Evolutionary conservation across 768 basidiomycete genomes (phyloP).

Genomic region (Amanita polypyramis): DNA sequence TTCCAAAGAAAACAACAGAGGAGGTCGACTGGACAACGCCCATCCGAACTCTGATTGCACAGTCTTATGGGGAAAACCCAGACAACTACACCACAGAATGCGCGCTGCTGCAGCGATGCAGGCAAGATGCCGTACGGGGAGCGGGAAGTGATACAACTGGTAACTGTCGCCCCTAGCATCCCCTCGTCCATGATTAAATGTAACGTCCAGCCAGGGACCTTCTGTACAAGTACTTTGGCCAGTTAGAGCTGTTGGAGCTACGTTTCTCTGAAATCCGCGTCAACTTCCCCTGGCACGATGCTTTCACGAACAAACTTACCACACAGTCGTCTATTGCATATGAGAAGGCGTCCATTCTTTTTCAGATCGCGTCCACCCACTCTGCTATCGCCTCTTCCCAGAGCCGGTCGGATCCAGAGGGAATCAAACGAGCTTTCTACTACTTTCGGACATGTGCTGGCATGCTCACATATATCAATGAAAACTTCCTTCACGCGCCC

Average conservation of each 20-base stretch:
- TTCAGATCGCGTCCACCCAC: constrained; percentile 91
- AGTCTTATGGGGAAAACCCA: constrained; percentile 90
- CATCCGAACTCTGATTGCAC: constrained; percentile 75
- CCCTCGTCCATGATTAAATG: constrained; percentile 1
- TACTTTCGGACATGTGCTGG: constrained; percentile 86
- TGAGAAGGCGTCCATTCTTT: constrained; percentile 96
- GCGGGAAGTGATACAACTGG: constrained; percentile 96
- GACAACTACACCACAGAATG: constrained; percentile 83
- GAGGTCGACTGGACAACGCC: constrained; percentile 95
- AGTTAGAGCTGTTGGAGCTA: constrained; percentile 92
- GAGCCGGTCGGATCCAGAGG: constrained; percentile 82
- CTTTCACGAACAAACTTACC: constrained; percentile 88
- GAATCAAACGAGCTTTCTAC: constrained; percentile 87
- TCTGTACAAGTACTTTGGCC: constrained; percentile 98
- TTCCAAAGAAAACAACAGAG: constrained; percentile 90
- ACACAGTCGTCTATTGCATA: constrained; percentile 95
- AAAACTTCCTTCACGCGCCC: constrained; percentile 97
- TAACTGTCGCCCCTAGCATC: constrained; percentile 21
- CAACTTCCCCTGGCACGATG: constrained; percentile 94
- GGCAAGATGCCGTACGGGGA: constrained; percentile 93
- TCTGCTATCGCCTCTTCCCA: constrained; percentile 84
- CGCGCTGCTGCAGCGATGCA: constrained; percentile 74
- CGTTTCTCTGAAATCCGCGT: constrained; percentile 95
- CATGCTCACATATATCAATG: constrained; percentile 98
- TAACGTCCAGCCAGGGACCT: constrained; percentile 65